Percentiles rank a stretch among this genome's conserved stretches.
Conservation (phyloP, 495 filamentous ascomycete species). For the Lophium mytilinum region DNA sequence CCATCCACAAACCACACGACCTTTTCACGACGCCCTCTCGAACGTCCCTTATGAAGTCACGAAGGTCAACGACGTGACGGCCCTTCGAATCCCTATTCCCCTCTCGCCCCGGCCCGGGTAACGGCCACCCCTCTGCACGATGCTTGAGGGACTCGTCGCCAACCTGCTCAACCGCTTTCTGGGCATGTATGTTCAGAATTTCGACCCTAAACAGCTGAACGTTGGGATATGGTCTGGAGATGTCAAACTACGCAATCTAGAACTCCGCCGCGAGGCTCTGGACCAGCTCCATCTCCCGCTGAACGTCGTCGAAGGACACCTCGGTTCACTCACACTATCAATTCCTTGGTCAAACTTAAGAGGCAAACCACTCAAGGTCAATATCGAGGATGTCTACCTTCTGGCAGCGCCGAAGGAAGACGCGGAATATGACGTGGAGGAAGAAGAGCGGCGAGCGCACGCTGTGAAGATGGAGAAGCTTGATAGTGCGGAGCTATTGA, state of each 20-base stretch:
- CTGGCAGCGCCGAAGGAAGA: constrained; percentile 92
- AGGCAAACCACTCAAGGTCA: constrained; percentile 86
- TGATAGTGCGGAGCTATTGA: constrained; percentile 87
- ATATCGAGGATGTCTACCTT: constrained; percentile 93
- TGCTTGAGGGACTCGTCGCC: constrained; percentile 65
- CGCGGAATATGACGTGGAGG: constrained; percentile 82
- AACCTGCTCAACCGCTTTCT: constrained; percentile 96
- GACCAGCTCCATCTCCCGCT: constrained; percentile 92
- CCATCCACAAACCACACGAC: constrained; percentile 5
- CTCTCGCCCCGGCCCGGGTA: constrained; percentile 20
- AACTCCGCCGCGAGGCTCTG: constrained; percentile 86
- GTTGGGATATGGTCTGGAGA: constrained; percentile 98
- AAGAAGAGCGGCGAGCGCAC: constrained; percentile 76
- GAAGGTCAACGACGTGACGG: constrained; percentile 17
- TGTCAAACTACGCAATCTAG: constrained; percentile 83
- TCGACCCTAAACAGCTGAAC: constrained; percentile 91
- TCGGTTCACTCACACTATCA: constrained; percentile 78
- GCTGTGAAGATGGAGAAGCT: constrained; percentile 94
- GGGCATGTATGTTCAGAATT: constrained; percentile 99
- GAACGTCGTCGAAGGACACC: constrained; percentile 91
- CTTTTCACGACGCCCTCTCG: neutral
- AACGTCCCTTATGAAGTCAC: constrained; percentile 18
- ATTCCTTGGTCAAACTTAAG: constrained; percentile 96
- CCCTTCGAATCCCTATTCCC: neutral
- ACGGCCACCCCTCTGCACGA: constrained; percentile 38